Evolutionary conservation across 129 eudicot genomes (phyloP), one percentile per base, ranked within the genome.

Genomic region (Flaveria robusta): DNA sequence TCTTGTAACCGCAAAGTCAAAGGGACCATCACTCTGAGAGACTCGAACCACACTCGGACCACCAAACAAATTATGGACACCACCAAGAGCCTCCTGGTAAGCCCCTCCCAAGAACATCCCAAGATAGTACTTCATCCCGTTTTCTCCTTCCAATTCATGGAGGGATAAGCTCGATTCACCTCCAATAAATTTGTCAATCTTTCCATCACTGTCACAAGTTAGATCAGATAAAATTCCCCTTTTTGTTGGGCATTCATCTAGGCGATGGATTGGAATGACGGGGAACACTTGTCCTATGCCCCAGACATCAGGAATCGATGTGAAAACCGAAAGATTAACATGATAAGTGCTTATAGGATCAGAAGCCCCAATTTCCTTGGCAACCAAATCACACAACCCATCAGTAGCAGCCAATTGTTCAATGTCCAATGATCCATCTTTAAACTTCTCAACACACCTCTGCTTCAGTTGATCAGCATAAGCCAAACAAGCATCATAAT

Each of bases 41-140:
- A 95, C 99, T 9, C 96, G 89, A 5, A 95, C 84, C 55, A 91
- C 89, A 68, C 99, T 95, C 0, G 99, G 99, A 1, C 92, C 97
- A 24, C 99, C 99, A 70, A 95, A 95, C 76, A 95, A 72, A 81
- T 95, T 95, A 74, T 95, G 99, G 4, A 91, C 34, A 11, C 99
- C 96, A 0, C 99, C 99, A 11, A 95, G 87, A 12, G 97, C 91
- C 80, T 95, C 99, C 83, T 95, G 81, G 41, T 95, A 95, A 72
- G 99, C 99, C 65, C 99, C 99, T 14, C 99, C 99, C 68, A 95
- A 80, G 75, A 95, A 95, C 99, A 95, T 91, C 65, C 99, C 99
- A 16, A 95, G 56, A 78, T 87, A 95, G 72, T 95, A 95, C 13
- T 80, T 63, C 62, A 77, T 60, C 37, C 85, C 76, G 18, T 84